A percentile compares a stretch with the other conserved stretches of the same genome.
These are phyloP conservation scores for Gossypium schwendimanii DNA, from an alignment of 441 rosid species.

Conservation along the genomic window DNA sequence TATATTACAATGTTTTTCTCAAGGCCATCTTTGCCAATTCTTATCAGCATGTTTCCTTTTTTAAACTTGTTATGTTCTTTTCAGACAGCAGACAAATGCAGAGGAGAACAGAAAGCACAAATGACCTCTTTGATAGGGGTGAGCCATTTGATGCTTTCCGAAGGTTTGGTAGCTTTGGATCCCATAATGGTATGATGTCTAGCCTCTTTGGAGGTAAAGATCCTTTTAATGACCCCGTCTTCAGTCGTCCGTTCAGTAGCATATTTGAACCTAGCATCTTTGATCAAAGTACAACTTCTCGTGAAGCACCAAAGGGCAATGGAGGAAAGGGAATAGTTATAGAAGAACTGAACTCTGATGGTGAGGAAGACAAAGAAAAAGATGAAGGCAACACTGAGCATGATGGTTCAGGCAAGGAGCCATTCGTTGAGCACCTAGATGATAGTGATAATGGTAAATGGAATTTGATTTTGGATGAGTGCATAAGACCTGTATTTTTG, in stretches of 20 bases:
- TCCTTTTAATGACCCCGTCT: conserved; percentile 74
- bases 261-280: conserved; percentile 24
- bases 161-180: conserved; percentile 34
- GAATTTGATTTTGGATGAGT: not conserved
- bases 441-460: conserved; percentile 46
- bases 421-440: conserved; percentile 69
- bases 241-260: conserved; percentile 48
- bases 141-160: conserved; percentile 34
- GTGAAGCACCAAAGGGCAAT: conserved; percentile 11
- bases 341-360: conserved; percentile 59
- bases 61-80: not conserved
- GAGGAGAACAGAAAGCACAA: conserved; percentile 37
- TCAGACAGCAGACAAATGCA: conserved; percentile 30
- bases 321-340: conserved; percentile 41
- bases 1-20: not conserved
- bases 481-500: not conserved
- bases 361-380: conserved; percentile 29
- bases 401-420: conserved; percentile 28
- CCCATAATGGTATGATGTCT: conserved; percentile 27
- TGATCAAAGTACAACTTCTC: conserved; percentile 20
- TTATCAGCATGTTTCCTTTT: not conserved
- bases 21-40: not conserved
- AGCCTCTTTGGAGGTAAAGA: conserved; percentile 54
- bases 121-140: conserved; percentile 25
- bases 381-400: conserved; percentile 1